Base-by-base conservation (phyloP, 768 basidiomycete genomes). In the Chalciporus pseudorubinellus region DNA sequence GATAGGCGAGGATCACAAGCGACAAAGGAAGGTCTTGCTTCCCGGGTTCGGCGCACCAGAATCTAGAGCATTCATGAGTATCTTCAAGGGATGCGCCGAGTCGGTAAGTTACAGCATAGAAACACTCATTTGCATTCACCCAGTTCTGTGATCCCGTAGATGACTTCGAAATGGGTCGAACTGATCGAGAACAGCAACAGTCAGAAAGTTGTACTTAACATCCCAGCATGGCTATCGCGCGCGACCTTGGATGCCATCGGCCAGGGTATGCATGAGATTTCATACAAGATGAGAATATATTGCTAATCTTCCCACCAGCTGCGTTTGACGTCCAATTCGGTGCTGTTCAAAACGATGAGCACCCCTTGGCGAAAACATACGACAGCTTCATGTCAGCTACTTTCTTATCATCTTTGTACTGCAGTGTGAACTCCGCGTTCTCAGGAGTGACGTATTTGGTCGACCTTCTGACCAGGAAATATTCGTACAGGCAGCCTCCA, bases 41-140 rank as follows among this genome's bases (percentile, higher is more conserved):
- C 81, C 80, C 3, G 81, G 78, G 3, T 83, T 83, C 51, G 79
- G 81, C 48, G 72, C 63, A 8, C 74, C 75, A 1, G 78, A 82
- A 55, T 72, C 75, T 26, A 80, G 74, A 48, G 71, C 80, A 1
- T 80, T 78, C 52, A 69, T 82, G 7, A 67, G 72, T 21, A 67
- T 81, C 43, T 82, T 83, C 65, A 71, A 65, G 31, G 70, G 68
- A 50, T 74, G 58, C 10, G 70, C n/a, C n/a, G n/a, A n/a, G n/a
- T n/a, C n/a, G n/a, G n/a, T n/a, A n/a, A n/a, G n/a, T n/a, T n/a
- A n/a, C 60, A 8, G 11, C 2, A 41, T 40, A 1, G 21, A 34
- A 19, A 10, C 28, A 40, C 19, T 33, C 3, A 1, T 16, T 21
- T 12, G 6, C 3, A 2, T 14, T 42, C 19, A 5, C 36, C 20